Conservation (phyloP, 208 protist genomes). For the Phytomonas francai region DNA sequence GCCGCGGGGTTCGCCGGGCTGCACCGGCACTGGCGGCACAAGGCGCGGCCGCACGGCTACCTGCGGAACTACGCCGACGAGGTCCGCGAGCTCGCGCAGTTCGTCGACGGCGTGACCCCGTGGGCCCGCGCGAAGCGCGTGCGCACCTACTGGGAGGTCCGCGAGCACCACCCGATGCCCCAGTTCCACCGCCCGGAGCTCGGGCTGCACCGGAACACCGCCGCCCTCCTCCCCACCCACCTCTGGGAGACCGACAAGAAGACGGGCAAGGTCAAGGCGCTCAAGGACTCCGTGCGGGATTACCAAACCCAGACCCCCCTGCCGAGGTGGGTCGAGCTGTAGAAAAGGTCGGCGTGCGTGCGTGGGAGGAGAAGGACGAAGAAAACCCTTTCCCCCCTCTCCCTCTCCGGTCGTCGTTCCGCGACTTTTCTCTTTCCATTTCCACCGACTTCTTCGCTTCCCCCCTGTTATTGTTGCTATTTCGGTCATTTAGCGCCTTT, state of each 20-base stretch:
- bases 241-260: constrained; percentile 90
- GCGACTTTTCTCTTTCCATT: no score
- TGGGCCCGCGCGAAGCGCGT: constrained; percentile 90
- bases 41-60: constrained; percentile 85
- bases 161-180: constrained; percentile 84
- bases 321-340: constrained; percentile 82
- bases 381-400: no score
- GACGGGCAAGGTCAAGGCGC: constrained; percentile 81
- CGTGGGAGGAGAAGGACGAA: not conserved
- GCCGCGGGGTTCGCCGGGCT: constrained; percentile 59
- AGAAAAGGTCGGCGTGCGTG: constrained; percentile 1
- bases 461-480: no score
- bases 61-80: constrained; percentile 85
- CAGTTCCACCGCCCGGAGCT: constrained; percentile 86
- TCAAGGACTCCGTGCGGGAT: constrained; percentile 89
- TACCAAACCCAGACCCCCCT: constrained; percentile 81
- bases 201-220: constrained; percentile 84
- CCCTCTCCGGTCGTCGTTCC: no score
- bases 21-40: constrained; percentile 85
- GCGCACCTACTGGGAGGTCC: constrained; percentile 86
- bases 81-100: constrained; percentile 82
- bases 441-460: no score
- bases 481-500: no score
- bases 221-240: constrained; percentile 71
- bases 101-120: constrained; percentile 81